Conservation (phyloP, 139 green algal species). For the Desmodesmus armatus region DNA sequence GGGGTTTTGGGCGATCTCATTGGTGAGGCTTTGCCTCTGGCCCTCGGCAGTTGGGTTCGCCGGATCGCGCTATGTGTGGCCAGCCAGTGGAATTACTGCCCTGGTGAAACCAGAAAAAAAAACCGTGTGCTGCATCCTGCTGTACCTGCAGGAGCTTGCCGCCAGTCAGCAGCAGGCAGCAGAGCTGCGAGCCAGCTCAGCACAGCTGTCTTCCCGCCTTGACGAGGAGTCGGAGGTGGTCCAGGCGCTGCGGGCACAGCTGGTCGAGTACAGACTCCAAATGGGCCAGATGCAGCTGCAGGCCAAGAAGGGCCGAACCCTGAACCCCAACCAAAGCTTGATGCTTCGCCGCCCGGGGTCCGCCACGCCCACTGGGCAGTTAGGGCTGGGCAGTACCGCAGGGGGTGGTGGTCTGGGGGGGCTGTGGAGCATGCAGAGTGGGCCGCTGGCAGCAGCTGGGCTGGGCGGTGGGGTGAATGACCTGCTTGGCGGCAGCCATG, state of each 20-base stretch:
- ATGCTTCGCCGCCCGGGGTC: neutral
- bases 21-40: too few species aligned
- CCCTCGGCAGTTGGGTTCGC: too few species aligned
- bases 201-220: neutral
- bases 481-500: neutral
- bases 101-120: too few species aligned
- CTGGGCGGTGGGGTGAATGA: too few species aligned
- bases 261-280: slow-evolving; percentile 41
- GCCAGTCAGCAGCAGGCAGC: slow-evolving; percentile 1
- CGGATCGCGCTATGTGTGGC: too few species aligned
- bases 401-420: too few species aligned
- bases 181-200: neutral
- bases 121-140: neutral
- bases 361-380: neutral
- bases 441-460: too few species aligned
- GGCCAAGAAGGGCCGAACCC: slow-evolving; percentile 23
- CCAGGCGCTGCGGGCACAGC: slow-evolving; percentile 26
- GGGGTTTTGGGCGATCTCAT: too few species aligned
- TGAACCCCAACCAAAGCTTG: slow-evolving; percentile 6
- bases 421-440: too few species aligned
- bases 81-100: too few species aligned
- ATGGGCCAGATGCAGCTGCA: slow-evolving; percentile 36
- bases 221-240: slow-evolving; percentile 39
- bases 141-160: slow-evolving; percentile 18
- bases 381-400: too few species aligned